These are phyloP conservation scores for Erodium texanum DNA, from an alignment of 441 rosid genomes.

Conservation along the genomic window DNA sequence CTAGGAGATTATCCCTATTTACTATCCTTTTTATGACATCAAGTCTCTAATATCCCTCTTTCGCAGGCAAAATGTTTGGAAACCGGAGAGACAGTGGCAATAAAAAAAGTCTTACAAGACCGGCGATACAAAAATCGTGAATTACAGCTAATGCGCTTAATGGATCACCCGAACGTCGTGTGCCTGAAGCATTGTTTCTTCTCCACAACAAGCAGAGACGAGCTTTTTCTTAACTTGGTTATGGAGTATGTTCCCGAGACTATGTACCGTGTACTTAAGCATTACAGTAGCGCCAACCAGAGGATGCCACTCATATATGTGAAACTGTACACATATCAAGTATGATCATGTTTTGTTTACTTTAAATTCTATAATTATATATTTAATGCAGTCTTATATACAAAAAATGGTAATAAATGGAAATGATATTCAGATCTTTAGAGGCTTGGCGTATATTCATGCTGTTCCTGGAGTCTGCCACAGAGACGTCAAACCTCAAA, in stretches of 20 bases:
- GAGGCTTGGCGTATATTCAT: slow-evolving; percentile 92
- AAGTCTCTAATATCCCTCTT: slow-evolving; percentile 12
- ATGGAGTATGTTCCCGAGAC: slow-evolving; percentile 98
- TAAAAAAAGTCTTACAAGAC: slow-evolving; percentile 92
- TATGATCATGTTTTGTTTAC: slow-evolving; percentile 17
- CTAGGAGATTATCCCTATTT: slow-evolving; percentile 71
- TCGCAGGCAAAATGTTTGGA: slow-evolving; percentile 87
- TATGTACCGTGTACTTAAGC: slow-evolving; percentile 78
- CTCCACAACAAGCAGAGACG: slow-evolving; percentile 80
- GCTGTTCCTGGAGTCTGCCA: slow-evolving; percentile 88
- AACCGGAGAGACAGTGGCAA: slow-evolving; percentile 90
- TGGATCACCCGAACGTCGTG: slow-evolving; percentile 94
- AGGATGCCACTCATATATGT: slow-evolving; percentile 85
- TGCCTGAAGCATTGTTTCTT: slow-evolving; percentile 94
- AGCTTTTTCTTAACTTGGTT: slow-evolving; percentile 87
- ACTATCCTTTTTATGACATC: neutral
- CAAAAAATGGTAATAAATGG: slow-evolving; percentile 21
- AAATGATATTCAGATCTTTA: slow-evolving; percentile 26
- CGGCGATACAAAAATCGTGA: slow-evolving; percentile 91
- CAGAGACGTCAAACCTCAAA: slow-evolving; percentile 96
- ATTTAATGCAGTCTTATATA: no score
- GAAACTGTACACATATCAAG: slow-evolving; percentile 91
- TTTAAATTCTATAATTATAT: no score
- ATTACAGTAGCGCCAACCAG: slow-evolving; percentile 70
- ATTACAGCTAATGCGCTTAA: slow-evolving; percentile 81